These are phyloP conservation scores for Monosporascus sp. DNA, from an alignment of 2,329 filamentous ascomycete species.

Conservation along the genomic window DNA sequence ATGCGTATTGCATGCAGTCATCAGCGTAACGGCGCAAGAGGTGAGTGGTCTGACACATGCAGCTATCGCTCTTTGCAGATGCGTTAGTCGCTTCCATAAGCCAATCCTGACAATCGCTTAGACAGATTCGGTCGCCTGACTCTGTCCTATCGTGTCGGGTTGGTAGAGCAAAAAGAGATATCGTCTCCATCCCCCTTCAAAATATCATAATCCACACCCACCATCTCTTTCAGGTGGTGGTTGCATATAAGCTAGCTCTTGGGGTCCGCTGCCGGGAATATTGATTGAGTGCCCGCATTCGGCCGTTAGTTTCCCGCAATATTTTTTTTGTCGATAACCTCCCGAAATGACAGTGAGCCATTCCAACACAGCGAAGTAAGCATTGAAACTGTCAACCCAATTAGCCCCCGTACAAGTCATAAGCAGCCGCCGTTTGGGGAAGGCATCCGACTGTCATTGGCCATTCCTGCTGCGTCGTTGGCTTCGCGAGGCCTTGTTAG, in stretches of 20 bases:
- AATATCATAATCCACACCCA: slow-evolving; percentile 14
- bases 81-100: slow-evolving; percentile 19
- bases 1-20: slow-evolving; percentile 27
- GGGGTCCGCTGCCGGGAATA: neutral
- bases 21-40: slow-evolving; percentile 19
- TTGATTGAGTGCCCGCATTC: neutral
- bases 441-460: slow-evolving; percentile 18
- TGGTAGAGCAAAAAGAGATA: slow-evolving; percentile 17
- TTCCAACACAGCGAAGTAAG: slow-evolving; percentile 12
- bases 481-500: slow-evolving; percentile 15
- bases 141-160: slow-evolving; percentile 18
- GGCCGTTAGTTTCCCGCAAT: neutral
- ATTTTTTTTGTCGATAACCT: neutral
- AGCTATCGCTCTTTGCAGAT: slow-evolving; percentile 26
- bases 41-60: slow-evolving; percentile 27
- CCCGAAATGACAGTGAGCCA: slow-evolving; percentile 1
- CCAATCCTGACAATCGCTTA: slow-evolving; percentile 26
- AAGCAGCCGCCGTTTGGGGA: slow-evolving; percentile 9
- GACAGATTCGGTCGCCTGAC: slow-evolving; percentile 28
- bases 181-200: slow-evolving; percentile 13
- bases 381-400: slow-evolving; percentile 16
- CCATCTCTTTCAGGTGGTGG: slow-evolving; percentile 2
- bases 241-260: neutral
- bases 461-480: slow-evolving; percentile 17
- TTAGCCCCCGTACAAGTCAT: slow-evolving; percentile 19